phyloP scores from a whole-genome alignment of 176 grass and related monocot species.

The Raddia distichophylla region DNA sequence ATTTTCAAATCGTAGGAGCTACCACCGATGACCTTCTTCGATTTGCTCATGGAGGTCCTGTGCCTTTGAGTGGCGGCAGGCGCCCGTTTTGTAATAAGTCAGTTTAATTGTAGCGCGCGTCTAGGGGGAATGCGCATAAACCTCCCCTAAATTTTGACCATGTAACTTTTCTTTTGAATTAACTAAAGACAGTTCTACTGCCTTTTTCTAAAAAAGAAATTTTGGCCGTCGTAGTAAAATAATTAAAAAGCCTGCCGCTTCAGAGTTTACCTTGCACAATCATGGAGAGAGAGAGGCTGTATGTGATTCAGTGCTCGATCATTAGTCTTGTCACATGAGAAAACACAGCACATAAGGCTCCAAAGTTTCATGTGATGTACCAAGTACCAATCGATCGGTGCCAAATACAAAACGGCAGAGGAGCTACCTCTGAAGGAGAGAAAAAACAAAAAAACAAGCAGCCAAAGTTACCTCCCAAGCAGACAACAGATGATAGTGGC shows the following conservation, averaged over 20 bases:
- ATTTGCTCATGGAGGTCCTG: too few relatives aligned
- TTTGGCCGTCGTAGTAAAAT: background rate
- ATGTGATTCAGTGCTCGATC: slow-evolving; percentile 25
- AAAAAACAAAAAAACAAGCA: background rate
- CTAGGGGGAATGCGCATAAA: too few relatives aligned
- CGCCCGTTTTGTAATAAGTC: too few relatives aligned
- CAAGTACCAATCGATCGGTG: slow-evolving; percentile 9
- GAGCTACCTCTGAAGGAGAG: slow-evolving; percentile 22
- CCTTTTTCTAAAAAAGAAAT: too few relatives aligned
- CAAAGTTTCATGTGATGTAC: slow-evolving; percentile 42
- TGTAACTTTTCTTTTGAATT: too few relatives aligned
- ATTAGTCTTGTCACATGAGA: slow-evolving; percentile 42
- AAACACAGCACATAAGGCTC: slow-evolving; percentile 12
- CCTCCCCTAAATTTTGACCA: too few relatives aligned
- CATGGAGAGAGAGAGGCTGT: slow-evolving; percentile 26
- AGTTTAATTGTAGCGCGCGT: too few relatives aligned
- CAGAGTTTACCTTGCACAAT: slow-evolving; percentile 20
- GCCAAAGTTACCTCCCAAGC: background rate
- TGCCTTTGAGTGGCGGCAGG: too few relatives aligned
- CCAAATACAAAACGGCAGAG: background rate
- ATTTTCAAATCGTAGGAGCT: too few relatives aligned
- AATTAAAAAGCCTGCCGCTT: background rate
- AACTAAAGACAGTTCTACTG: too few relatives aligned
- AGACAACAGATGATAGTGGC: background rate
- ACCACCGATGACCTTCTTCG: too few relatives aligned